These are phyloP conservation scores for Sphagnurus paluster DNA, from an alignment of 1,284 basidiomycete species.

Conservation along the genomic window DNA sequence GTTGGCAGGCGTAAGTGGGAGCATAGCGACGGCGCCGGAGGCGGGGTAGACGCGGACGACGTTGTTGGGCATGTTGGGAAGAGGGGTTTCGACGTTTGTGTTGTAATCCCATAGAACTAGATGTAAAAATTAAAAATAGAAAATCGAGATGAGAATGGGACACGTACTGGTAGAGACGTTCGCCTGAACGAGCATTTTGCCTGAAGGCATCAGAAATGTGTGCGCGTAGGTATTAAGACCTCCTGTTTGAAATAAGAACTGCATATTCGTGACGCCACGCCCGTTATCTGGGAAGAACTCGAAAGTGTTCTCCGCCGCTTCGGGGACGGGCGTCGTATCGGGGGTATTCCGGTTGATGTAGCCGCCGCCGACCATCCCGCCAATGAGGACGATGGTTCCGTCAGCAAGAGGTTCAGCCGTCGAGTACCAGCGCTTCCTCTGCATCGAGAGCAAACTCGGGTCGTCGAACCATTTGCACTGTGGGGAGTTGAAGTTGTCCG, in stretches of 20 bases:
- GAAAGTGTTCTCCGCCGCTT: constrained; percentile 63
- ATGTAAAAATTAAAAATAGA: constrained; percentile 58
- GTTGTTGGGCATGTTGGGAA: constrained; percentile 59
- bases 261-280: constrained; percentile 57
- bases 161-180: constrained; percentile 29
- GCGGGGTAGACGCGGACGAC: constrained; percentile 71
- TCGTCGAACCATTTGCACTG: constrained; percentile 83
- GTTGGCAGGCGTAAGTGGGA: constrained; percentile 85
- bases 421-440: constrained; percentile 84
- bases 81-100: constrained; percentile 55
- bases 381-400: constrained; percentile 71
- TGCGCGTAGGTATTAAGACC: constrained; percentile 91
- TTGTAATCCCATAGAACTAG: constrained; percentile 68
- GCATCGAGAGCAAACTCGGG: constrained; percentile 65
- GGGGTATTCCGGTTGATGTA: constrained; percentile 87
- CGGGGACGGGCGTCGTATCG: constrained; percentile 39
- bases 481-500: constrained; percentile 45
- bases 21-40: constrained; percentile 81
- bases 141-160: constrained; percentile 47
- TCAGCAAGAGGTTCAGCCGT: constrained; percentile 78
- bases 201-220: constrained; percentile 83
- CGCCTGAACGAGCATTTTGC: constrained; percentile 84
- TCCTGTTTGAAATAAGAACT: constrained; percentile 79
- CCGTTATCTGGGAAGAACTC: constrained; percentile 80
- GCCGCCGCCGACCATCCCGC: constrained; percentile 82